phyloP scores from a whole-genome alignment of 2,329 filamentous ascomycete genomes.

The Venturia oleaginea region DNA sequence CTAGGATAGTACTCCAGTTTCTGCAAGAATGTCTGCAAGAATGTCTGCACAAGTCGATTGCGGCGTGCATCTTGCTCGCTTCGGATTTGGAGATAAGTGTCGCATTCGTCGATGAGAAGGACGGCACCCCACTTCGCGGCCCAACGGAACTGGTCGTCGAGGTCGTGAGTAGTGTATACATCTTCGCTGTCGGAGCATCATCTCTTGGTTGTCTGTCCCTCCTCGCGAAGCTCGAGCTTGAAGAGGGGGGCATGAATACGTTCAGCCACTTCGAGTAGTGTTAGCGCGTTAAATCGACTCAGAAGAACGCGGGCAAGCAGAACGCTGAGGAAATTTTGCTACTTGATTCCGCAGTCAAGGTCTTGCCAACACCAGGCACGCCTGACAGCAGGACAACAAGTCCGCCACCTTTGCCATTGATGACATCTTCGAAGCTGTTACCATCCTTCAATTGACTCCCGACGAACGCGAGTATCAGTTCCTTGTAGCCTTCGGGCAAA shows the following conservation, averaged over 20 bases:
- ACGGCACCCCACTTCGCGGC: conserved; percentile 64
- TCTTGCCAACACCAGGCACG: conserved; percentile 14
- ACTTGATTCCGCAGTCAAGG: conserved; percentile 14
- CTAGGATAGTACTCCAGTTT: conserved; percentile 87
- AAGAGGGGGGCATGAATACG: conserved; percentile 19
- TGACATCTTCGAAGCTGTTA: conserved; percentile 19
- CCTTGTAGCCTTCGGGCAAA: conserved; percentile 53
- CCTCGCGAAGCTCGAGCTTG: conserved; percentile 18
- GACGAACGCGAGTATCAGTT: conserved; percentile 67
- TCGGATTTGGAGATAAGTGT: conserved; percentile 59
- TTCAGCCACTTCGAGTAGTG: conserved; percentile 18
- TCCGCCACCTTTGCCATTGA: conserved; percentile 16
- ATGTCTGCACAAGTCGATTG: conserved; percentile 79
- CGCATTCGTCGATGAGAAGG: conserved; percentile 69
- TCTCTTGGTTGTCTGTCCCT: conserved; percentile 11
- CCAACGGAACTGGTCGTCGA: conserved; percentile 9
- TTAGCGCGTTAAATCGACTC: neutral
- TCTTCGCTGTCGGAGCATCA: conserved; percentile 13
- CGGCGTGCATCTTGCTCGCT: conserved; percentile 76
- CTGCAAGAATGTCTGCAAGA: conserved; percentile 76
- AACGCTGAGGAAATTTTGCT: neutral
- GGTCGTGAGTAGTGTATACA: neutral
- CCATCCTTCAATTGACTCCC: conserved; percentile 26
- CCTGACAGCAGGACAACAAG: conserved; percentile 18
- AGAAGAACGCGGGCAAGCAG: neutral